These are phyloP conservation scores for Xylaria sp. DNA, from an alignment of 2,329 filamentous ascomycete genomes.

Conservation along the genomic window DNA sequence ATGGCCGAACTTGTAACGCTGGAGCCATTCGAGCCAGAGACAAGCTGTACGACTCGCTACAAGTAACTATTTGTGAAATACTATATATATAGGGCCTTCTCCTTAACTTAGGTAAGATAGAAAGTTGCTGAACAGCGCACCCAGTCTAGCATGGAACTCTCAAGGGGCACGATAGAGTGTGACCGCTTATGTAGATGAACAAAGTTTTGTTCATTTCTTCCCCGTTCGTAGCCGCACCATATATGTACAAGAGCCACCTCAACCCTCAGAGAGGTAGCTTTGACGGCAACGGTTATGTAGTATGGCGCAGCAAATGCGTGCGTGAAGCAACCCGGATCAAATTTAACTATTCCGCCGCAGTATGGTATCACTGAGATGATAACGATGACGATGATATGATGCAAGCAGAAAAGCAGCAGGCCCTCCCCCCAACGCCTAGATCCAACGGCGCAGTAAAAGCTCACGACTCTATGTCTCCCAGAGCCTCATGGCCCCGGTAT, in stretches of 20 bases:
- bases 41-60: too few relatives aligned
- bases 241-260: not conserved
- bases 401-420: constrained; percentile 1
- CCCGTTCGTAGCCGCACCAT: not conserved
- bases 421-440: constrained; percentile 3
- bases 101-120: too few relatives aligned
- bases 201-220: too few relatives aligned
- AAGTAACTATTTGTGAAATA: too few relatives aligned
- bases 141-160: too few relatives aligned
- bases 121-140: too few relatives aligned
- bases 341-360: constrained; percentile 10
- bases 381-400: constrained; percentile 11
- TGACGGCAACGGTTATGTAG: not conserved
- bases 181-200: too few relatives aligned
- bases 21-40: too few relatives aligned
- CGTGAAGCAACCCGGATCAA: not conserved
- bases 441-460: not conserved
- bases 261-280: not conserved
- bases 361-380: constrained; percentile 34
- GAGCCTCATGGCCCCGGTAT: not conserved
- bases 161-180: too few relatives aligned
- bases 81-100: too few relatives aligned
- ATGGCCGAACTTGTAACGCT: too few relatives aligned
- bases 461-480: not conserved
- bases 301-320: not conserved